Evolutionary conservation across 805 yeast genomes (phyloP).

Genomic region (Metschnikowia vanudenii): DNA sequence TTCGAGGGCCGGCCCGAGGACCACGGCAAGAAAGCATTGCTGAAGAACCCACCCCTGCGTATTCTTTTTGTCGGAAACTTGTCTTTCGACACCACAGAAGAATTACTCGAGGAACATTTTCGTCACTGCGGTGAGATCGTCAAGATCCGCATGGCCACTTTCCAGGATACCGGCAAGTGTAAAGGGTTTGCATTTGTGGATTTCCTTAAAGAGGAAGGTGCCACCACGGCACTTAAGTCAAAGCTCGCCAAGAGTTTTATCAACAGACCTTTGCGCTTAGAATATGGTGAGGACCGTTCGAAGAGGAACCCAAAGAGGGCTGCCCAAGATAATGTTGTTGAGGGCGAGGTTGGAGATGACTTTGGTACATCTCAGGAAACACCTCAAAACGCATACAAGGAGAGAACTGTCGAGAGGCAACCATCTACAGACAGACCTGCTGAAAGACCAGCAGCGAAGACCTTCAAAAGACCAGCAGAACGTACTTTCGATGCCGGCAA

Average conservation of each 20-base stretch:
- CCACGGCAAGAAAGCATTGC: slow-evolving; percentile 39
- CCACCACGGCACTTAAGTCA: slow-evolving; percentile 78
- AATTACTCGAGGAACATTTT: slow-evolving; percentile 73
- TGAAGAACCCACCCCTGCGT: slow-evolving; percentile 84
- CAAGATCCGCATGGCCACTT: slow-evolving; percentile 93
- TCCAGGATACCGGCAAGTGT: slow-evolving; percentile 93
- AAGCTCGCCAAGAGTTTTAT: slow-evolving; percentile 62
- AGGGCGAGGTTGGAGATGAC: slow-evolving; percentile 12
- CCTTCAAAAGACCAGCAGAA: slow-evolving; percentile 15
- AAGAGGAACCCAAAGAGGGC: slow-evolving; percentile 55
- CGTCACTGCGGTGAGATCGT: slow-evolving; percentile 87
- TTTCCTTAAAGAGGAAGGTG: slow-evolving; percentile 75
- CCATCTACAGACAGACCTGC: slow-evolving; percentile 3
- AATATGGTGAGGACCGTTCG: slow-evolving; percentile 93
- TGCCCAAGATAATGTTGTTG: slow-evolving; percentile 26
- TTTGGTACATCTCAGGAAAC: background rate
- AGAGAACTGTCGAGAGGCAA: slow-evolving; percentile 6
- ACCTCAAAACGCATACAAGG: slow-evolving; percentile 3
- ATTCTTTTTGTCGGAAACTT: slow-evolving; percentile 90
- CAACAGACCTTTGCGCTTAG: slow-evolving; percentile 78
- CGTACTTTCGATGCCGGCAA: slow-evolving; percentile 26
- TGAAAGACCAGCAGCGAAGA: slow-evolving; percentile 14
- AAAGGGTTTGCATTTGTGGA: slow-evolving; percentile 95
- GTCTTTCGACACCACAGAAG: slow-evolving; percentile 87
- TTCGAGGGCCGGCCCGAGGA: slow-evolving; percentile 84